These are phyloP conservation scores for Solanum hybrid DNA, from an alignment of 305 asterid species.

Conservation along the genomic window DNA sequence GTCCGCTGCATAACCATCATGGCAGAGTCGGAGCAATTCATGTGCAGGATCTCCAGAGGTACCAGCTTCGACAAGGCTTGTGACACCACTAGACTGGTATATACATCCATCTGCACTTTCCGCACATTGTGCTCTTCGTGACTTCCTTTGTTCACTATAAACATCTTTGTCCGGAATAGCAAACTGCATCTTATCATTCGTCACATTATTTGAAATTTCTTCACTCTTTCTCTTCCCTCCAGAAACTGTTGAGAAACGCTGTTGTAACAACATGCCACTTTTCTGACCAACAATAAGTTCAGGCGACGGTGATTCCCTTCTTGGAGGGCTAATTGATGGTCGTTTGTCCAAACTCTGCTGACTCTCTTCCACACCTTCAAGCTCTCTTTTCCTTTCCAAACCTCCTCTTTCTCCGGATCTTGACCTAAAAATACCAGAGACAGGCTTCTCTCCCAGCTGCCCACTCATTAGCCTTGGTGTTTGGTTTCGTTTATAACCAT, in stretches of 20 bases:
- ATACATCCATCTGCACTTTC: constrained; percentile 26
- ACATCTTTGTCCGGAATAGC: constrained; percentile 13
- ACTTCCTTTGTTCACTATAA: not conserved
- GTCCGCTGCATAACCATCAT: constrained; percentile 16
- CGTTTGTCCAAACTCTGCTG: constrained; percentile 47
- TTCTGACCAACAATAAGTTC: constrained; percentile 34
- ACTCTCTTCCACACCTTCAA: constrained; percentile 27
- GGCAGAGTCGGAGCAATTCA: constrained; percentile 2
- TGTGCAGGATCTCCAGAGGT: not conserved
- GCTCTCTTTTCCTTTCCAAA: constrained; percentile 47
- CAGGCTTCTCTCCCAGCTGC: constrained; percentile 33
- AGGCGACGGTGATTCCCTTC: constrained; percentile 49
- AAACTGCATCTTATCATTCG: constrained; percentile 2
- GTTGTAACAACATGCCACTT: constrained; percentile 22
- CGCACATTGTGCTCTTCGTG: constrained; percentile 7
- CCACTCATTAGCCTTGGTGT: constrained; percentile 35
- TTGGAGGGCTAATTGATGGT: constrained; percentile 44
- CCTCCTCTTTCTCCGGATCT: constrained; percentile 39
- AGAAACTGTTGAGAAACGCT: constrained; percentile 11
- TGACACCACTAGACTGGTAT: constrained; percentile 13
- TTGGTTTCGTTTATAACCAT: constrained; percentile 63
- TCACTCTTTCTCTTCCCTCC: constrained; percentile 10
- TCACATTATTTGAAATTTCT: constrained; percentile 4
- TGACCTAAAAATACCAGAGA: constrained; percentile 27
- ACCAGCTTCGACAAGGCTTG: not conserved